These are phyloP conservation scores for Heterobasidion irregulare DNA, from an alignment of 1,284 basidiomycete species.

Conservation along the genomic window DNA sequence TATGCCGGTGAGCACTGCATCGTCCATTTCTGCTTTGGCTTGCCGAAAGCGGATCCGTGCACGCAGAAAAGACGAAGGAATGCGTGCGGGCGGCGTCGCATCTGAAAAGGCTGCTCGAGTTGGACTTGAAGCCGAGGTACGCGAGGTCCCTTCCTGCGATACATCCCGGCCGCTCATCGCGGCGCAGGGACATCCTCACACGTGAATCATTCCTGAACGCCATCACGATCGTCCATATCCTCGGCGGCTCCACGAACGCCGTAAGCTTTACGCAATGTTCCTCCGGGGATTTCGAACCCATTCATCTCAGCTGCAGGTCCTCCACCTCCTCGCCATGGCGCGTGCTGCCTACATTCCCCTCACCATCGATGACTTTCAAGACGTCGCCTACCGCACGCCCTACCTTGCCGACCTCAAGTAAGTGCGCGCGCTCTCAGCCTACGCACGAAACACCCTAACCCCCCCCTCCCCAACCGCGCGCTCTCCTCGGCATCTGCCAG, in stretches of 20 bases:
- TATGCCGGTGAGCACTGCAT: conserved; percentile 16
- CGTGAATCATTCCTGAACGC: conserved; percentile 89
- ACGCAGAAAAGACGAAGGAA: conserved; percentile 77
- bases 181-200: conserved; percentile 77
- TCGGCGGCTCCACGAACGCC: conserved; percentile 91
- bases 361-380: conserved; percentile 92
- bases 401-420: conserved; percentile 90
- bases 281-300: background rate
- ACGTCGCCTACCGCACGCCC: conserved; percentile 83
- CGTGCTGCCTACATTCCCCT: conserved; percentile 84
- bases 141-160: background rate
- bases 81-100: conserved; percentile 79
- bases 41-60: background rate
- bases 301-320: conserved; percentile 42
- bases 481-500: conserved; percentile 22
- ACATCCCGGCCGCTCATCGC: background rate
- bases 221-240: conserved; percentile 75
- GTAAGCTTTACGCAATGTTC: conserved; percentile 30
- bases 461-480: no score
- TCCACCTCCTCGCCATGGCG: conserved; percentile 93
- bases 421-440: conserved; percentile 1
- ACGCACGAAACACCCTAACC: conserved; percentile 1
- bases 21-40: background rate
- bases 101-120: conserved; percentile 74
- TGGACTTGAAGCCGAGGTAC: conserved; percentile 81